These are phyloP conservation scores for Ephemerocybe angulata DNA, from an alignment of 768 basidiomycete genomes.

Conservation along the genomic window DNA sequence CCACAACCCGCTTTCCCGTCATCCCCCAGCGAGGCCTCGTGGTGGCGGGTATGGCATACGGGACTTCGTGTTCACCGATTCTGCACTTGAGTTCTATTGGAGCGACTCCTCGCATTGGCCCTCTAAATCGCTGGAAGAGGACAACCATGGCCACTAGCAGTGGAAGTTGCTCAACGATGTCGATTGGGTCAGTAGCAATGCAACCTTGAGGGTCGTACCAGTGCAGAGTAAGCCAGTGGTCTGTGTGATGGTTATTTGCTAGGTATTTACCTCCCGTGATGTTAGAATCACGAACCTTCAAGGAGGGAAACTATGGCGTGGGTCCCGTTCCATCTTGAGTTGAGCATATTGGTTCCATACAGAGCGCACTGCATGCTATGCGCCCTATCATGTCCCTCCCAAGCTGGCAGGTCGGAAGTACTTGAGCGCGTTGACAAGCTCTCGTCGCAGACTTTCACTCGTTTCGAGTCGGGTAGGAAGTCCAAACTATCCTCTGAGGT, in stretches of 20 bases:
- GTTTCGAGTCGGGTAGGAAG: too few relatives aligned
- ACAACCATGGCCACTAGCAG: background rate
- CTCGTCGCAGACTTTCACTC: too few relatives aligned
- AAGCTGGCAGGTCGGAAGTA: background rate
- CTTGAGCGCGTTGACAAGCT: background rate
- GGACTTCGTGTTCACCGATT: background rate
- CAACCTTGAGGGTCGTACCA: constrained; percentile 3
- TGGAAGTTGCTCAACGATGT: background rate
- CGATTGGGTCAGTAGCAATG: background rate
- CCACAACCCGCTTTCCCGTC: background rate
- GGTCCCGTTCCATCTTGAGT: background rate
- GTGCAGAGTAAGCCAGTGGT: background rate
- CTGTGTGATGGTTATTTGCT: background rate
- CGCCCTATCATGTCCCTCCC: background rate
- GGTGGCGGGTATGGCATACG: background rate
- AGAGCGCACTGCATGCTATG: background rate
- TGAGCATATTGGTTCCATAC: background rate
- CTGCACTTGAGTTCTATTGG: background rate
- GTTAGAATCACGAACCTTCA: background rate
- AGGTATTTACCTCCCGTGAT: too few relatives aligned
- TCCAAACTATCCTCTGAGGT: too few relatives aligned
- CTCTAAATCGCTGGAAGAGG: background rate
- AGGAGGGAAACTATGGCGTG: background rate
- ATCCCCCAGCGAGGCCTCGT: background rate
- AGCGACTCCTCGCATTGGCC: background rate